Percentiles rank a stretch among this genome's conserved stretches.
Conservation (phyloP, 768 basidiomycete genomes). For the Lentinula edodes region DNA sequence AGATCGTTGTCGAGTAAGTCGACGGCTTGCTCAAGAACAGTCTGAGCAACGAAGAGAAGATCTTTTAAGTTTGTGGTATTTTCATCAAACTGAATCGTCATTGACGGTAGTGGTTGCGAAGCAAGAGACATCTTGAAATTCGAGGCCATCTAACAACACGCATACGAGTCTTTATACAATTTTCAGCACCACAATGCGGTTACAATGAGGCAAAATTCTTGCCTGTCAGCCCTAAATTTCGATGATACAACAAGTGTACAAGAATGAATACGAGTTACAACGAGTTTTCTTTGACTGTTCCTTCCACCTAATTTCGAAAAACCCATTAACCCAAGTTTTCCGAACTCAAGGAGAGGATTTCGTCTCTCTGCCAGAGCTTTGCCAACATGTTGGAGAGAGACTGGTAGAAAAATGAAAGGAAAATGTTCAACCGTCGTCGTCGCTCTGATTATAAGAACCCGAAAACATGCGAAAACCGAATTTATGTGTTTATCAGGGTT, state of each 20-base stretch:
- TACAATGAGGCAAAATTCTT: constrained; percentile 9
- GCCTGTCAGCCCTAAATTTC: not conserved
- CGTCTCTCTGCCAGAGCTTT: constrained; percentile 58
- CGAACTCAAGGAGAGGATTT: constrained; percentile 79
- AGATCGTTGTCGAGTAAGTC: constrained; percentile 65
- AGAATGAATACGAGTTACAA: constrained; percentile 14
- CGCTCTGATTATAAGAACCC: constrained; percentile 45
- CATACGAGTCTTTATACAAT: not conserved
- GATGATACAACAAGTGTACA: not conserved
- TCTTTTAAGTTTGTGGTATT: constrained; percentile 32
- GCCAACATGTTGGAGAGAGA: constrained; percentile 61
- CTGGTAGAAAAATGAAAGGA: constrained; percentile 40
- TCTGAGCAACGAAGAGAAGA: constrained; percentile 61
- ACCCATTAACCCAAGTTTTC: constrained; percentile 45
- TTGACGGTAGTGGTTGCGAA: constrained; percentile 12
- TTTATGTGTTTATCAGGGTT: constrained; percentile 9
- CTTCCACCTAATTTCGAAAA: constrained; percentile 78
- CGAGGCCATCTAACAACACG: not conserved
- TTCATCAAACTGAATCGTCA: constrained; percentile 16
- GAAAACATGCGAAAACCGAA: constrained; percentile 4
- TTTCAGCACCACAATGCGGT: constrained; percentile 7
- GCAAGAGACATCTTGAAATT: constrained; percentile 1
- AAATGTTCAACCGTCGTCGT: constrained; percentile 69
- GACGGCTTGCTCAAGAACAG: constrained; percentile 66
- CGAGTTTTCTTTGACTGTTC: constrained; percentile 31